phyloP scores from a whole-genome alignment of 2,329 filamentous ascomycete genomes.

The Scedosporium minutisporum region DNA sequence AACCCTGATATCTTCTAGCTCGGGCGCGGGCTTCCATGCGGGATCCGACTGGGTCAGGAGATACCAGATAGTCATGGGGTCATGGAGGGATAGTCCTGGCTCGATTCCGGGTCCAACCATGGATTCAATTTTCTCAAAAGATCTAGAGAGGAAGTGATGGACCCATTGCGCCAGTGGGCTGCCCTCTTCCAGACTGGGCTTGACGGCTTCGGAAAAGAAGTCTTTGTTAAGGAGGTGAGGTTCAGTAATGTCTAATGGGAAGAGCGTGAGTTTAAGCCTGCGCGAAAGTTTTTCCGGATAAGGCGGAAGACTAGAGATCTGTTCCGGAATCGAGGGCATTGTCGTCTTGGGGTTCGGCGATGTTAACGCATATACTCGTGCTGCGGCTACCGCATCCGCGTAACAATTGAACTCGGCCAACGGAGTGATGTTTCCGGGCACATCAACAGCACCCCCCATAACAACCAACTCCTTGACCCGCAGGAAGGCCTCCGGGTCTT shows the following conservation, averaged over 20 bases:
- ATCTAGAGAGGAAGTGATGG: slow-evolving; percentile 59
- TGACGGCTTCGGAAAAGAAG: slow-evolving; percentile 48
- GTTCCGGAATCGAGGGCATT: slow-evolving; percentile 58
- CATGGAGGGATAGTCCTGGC: slow-evolving; percentile 60
- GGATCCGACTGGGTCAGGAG: slow-evolving; percentile 52
- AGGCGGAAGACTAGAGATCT: slow-evolving; percentile 39
- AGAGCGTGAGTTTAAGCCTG: slow-evolving; percentile 57
- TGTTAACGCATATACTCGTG: slow-evolving; percentile 68
- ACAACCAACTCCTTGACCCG: slow-evolving; percentile 83
- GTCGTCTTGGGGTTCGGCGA: slow-evolving; percentile 66
- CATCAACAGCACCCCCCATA: slow-evolving; percentile 82
- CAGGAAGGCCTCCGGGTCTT: slow-evolving; percentile 83
- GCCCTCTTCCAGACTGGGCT: slow-evolving; percentile 45
- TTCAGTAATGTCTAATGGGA: slow-evolving; percentile 70
- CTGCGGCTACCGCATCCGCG: slow-evolving; percentile 72
- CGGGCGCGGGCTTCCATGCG: slow-evolving; percentile 45
- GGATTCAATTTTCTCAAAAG: slow-evolving; percentile 57
- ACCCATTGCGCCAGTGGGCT: slow-evolving; percentile 70
- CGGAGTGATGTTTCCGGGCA: slow-evolving; percentile 75
- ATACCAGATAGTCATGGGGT: slow-evolving; percentile 74
- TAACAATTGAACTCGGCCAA: slow-evolving; percentile 93
- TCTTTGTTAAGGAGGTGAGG: slow-evolving; percentile 54
- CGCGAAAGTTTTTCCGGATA: slow-evolving; percentile 58
- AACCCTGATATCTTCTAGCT: slow-evolving; percentile 73
- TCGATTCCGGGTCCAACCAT: slow-evolving; percentile 49